Evolutionary conservation across 192 early-diverging fungal species (phyloP), one percentile per base, ranked within the genome.

Genomic region (Umbelopsis isabellina): DNA sequence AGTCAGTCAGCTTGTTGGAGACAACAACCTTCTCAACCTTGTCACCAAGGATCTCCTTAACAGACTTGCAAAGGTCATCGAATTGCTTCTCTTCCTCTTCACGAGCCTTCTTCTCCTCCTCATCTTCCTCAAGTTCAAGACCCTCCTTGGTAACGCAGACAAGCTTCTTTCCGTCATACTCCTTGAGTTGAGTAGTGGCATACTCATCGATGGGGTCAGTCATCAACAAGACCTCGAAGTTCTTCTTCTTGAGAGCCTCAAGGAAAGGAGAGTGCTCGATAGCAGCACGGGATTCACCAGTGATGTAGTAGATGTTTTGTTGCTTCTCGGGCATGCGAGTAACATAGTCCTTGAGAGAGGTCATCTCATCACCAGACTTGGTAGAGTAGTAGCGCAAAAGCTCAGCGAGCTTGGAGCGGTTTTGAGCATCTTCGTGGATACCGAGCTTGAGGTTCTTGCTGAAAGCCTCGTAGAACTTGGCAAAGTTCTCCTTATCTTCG

Each of bases 311-410:
- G 85, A 99, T 99, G 89, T 94, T 92, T 92, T 98, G 97, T 85
- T 99, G 98, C 92, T 96, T 96, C 88, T 97, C 96, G 83, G 95
- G 93, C 98, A 99, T 99, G 83, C 98, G 98, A 72, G 95, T 97
- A 74, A 98, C 89, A 80, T 99, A 99, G 90, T 99, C 98, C 92
- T 98, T 97, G 82, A 99, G 86, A 66, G 97, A 98, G 76, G 96
- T 97, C 85, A 92, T 82, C 84, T 98, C 96, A 76, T 98, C 96
- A 61, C 89, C 90, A 79, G 97, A 98, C 91, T 97, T 97, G 89
- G 98, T 98, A 72, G 96, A 97, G 94, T 93, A 83, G 91, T 92
- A 99, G 76, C 97, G 94, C 74, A 99, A 91, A 71, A 98, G 89
- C 71, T 99, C 95, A 78, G 97, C 89, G 74, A 98, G 91, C 91